Evolutionary conservation across 2,329 filamentous ascomycete species (phyloP), one percentile per base, ranked within the genome.

Genomic region (Paecilomyces formosus): DNA sequence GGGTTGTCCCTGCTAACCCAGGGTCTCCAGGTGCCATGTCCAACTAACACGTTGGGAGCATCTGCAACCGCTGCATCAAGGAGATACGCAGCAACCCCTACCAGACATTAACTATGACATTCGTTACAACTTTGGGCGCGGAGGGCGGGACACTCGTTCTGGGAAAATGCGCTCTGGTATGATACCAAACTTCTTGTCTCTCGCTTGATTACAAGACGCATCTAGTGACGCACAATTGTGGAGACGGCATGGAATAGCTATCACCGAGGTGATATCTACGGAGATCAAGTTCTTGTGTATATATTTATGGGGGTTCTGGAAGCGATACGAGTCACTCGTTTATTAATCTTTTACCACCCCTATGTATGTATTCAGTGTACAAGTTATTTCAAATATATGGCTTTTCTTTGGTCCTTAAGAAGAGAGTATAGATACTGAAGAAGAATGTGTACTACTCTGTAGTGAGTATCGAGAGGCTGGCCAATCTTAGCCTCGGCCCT

Each of bases 1-100:
- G 77, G 73, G 13, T 56, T 68, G 33, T 58, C 64, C 3, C 60
- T 63, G 59, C 58, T 74, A 58, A 54, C 63, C 3, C 59, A 70
- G 50, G 71, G 72, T 4, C 58, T 74, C 61, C 65, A 61, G 21
- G 68, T 64, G 1, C 60, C 66, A 2, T 71, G 67, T 57, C 66
- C 68, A 22, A 68, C 63, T 2, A 72, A 69, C 52, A 68, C 65
- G 1, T 59, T 72, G 56, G 65, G 64, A 5, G 50, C 51, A 18
- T 18, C 7, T 8, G 2, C n/a, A n/a, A 21, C 39, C n/a, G 39
- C 8, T 21, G 15, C 13, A 1, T 31, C 11, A 7, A 18, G 39
- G n/a, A n/a, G 39, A n/a, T 45, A 18, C n/a, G 39, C 39, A 9
- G 39, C 15, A 18, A 9, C 39, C 3, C 39, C 39, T 7, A 45